Evolutionary conservation across 1,284 basidiomycete species (phyloP).

Genomic region (Exobasidium cylindrosporum): DNA sequence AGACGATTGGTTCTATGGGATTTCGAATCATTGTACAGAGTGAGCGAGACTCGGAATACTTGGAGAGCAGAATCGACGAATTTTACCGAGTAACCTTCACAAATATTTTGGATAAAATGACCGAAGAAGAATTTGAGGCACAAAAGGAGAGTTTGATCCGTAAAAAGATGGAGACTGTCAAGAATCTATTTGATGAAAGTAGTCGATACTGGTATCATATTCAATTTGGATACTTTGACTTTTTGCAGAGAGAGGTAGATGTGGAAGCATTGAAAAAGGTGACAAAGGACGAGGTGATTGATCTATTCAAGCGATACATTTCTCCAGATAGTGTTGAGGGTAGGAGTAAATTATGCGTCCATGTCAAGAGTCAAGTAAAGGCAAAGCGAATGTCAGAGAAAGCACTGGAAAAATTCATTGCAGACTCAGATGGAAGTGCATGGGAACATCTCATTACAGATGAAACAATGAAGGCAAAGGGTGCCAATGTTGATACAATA

Average conservation of each 20-base stretch:
- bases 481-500: conserved; percentile 57
- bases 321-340: conserved; percentile 57
- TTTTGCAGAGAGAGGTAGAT: conserved; percentile 65
- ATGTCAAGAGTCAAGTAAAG: conserved; percentile 58
- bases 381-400: conserved; percentile 66
- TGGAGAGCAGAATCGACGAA: conserved; percentile 82
- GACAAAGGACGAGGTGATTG: conserved; percentile 74
- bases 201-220: conserved; percentile 64
- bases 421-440: neutral
- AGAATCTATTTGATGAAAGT: conserved; percentile 52
- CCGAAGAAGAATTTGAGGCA: conserved; percentile 38
- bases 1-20: conserved; percentile 64
- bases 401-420: conserved; percentile 65
- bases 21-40: conserved; percentile 87
- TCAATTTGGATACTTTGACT: conserved; percentile 58
- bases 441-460: neutral
- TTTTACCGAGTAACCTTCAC: conserved; percentile 73
- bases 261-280: conserved; percentile 65
- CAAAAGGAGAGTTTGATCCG: conserved; percentile 47
- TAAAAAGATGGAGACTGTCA: conserved; percentile 48
- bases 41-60: conserved; percentile 75
- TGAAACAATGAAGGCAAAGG: conserved; percentile 60
- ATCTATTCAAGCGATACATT: conserved; percentile 69
- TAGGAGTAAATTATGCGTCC: conserved; percentile 41
- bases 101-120: conserved; percentile 49